Conservation (phyloP, 768 basidiomycete genomes). For the Boletus sp. region DNA sequence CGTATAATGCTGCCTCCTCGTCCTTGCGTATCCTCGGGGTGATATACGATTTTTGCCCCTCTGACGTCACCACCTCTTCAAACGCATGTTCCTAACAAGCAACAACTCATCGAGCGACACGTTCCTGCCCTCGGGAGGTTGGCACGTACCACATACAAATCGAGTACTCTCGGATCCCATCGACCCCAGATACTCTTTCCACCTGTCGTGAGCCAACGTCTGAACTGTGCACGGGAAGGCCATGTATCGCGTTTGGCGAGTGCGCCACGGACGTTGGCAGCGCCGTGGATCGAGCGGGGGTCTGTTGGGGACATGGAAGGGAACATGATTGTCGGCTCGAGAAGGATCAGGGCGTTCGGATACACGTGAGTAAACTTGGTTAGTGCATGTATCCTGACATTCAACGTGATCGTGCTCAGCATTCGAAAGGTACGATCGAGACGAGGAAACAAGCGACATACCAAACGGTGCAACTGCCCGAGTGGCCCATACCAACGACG, state of each 20-base stretch:
- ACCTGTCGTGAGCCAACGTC: conserved; percentile 15
- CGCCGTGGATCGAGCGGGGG: conserved; percentile 28
- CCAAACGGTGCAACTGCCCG: conserved; percentile 31
- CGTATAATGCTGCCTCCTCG: conserved; percentile 29
- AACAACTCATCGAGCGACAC: neutral
- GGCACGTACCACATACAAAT: conserved; percentile 24
- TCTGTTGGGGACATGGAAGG: conserved; percentile 27
- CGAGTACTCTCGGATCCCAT: conserved; percentile 25
- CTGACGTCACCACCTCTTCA: conserved; percentile 16
- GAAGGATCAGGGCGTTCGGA: conserved; percentile 21
- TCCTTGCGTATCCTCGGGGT: conserved; percentile 29
- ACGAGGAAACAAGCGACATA: neutral
- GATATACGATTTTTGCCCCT: conserved; percentile 12
- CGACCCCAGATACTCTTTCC: conserved; percentile 20
- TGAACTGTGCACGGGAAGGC: conserved; percentile 21
- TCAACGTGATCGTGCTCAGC: neutral
- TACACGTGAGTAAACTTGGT: conserved; percentile 14
- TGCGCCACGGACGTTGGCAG: conserved; percentile 30
- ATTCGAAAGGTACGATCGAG: neutral
- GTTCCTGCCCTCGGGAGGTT: too few relatives aligned
- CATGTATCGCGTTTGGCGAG: conserved; percentile 27
- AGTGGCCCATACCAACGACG: conserved; percentile 29
- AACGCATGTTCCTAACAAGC: conserved; percentile 23
- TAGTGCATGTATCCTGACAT: conserved; percentile 18
- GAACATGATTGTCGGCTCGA: conserved; percentile 35